Conservation (phyloP, 306 rosid genomes). For the Erythrophleum fordii region DNA sequence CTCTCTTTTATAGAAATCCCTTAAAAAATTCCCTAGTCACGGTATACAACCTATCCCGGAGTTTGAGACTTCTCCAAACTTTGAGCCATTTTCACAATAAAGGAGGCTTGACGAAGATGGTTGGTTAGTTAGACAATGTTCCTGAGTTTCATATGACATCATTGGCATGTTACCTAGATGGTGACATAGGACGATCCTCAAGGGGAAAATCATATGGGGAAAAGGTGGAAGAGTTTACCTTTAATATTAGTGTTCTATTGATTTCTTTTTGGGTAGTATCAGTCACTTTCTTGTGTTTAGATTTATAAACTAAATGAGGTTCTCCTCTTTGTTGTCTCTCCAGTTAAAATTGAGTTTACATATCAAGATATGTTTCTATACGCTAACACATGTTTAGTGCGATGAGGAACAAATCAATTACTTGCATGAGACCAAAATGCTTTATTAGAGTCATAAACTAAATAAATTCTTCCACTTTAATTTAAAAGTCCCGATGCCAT, state of each 20-base stretch:
- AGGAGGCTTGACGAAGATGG: neutral
- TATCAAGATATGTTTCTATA: neutral
- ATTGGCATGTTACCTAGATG: neutral
- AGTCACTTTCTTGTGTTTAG: neutral
- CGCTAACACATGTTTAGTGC: neutral
- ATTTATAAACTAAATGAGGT: neutral
- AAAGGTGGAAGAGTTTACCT: neutral
- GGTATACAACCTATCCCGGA: too few relatives aligned
- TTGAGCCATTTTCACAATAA: too few relatives aligned
- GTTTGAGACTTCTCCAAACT: too few relatives aligned
- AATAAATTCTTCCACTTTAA: conserved; percentile 2
- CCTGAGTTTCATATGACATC: neutral
- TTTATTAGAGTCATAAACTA: neutral
- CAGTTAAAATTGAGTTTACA: neutral
- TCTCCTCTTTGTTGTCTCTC: neutral
- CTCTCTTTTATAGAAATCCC: too few relatives aligned
- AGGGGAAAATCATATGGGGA: neutral
- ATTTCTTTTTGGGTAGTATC: neutral
- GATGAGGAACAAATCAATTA: conserved; percentile 7
- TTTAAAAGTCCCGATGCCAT: neutral
- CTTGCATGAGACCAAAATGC: neutral
- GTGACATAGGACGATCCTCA: neutral
- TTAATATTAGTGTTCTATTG: neutral
- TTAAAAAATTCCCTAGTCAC: too few relatives aligned
- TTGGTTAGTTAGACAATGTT: neutral